Base-by-base conservation (phyloP, 192 early-diverging fungal genomes). In the Backusella luteola region DNA sequence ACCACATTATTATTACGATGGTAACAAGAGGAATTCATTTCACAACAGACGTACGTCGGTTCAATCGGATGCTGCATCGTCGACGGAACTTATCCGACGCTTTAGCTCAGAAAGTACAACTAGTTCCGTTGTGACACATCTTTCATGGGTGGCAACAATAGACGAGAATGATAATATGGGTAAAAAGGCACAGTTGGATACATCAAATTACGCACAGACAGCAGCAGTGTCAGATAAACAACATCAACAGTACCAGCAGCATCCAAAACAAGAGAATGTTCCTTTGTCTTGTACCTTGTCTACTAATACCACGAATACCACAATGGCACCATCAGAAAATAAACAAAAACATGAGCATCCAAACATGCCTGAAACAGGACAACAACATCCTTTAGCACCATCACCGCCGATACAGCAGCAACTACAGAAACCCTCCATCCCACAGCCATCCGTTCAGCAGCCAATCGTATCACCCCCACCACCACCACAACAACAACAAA, bases 191-290 rank as follows among this genome's bases (percentile, higher is more conserved):
- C 23, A 53, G 8, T 53, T 32, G 15, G 29, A 35, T 2, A 34
- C 17, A 68, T 71, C 41, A 71, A 44, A 41, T 44, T 41, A 71
- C 70, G 70, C 70, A 71, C 70, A 71, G 70, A 71, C 70, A 29
- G n/a, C n/a, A 52, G n/a, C n/a, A 26, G 26, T 63, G 56, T 63
- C 56, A 63, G 56, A 63, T 29, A 63, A 63, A 32, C 32, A 32
- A 70, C 36, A 44, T 35, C 23, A 34, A 17, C 26, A 29, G 15
- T 19, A 67, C n/a, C 34, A 67, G 11, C 32, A 69, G 67, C 6
- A 69, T 15, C 34, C 70, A 29, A 44, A 44, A 44, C 70, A 71
- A 23, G 41, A 63, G 21, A 26, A 53, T 53, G n/a, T 53, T 21
- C 21, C 23, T 26, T 14, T 63, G 23, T 63, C 56, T 63, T 63